These are phyloP conservation scores for Cystofilobasidium ferigula DNA, from an alignment of 768 basidiomycete species.

Conservation along the genomic window DNA sequence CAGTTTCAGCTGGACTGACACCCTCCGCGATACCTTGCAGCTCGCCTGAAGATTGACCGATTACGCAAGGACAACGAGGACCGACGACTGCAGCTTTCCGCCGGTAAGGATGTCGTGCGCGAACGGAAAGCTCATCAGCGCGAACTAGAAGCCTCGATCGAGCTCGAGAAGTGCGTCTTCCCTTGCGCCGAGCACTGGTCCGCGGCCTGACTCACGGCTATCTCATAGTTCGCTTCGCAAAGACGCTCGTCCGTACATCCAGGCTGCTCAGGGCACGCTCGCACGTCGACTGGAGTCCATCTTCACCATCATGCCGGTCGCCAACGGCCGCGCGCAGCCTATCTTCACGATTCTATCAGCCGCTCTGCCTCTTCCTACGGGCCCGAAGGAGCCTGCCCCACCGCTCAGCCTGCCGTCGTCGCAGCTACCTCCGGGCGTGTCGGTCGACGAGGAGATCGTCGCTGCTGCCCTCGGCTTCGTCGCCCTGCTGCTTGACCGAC, in stretches of 20 bases:
- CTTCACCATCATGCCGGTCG: slow-evolving; percentile 75
- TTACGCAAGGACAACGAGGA: background rate
- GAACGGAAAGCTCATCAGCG: background rate
- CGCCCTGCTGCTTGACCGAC: slow-evolving; percentile 70
- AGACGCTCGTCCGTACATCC: slow-evolving; percentile 7
- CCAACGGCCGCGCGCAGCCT: slow-evolving; percentile 53
- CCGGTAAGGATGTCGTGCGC: background rate
- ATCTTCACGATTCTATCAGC: slow-evolving; percentile 76
- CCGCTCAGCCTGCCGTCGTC: slow-evolving; percentile 57
- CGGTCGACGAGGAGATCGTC: slow-evolving; percentile 70
- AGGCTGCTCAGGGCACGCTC: background rate
- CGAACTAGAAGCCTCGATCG: background rate
- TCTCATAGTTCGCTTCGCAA: background rate
- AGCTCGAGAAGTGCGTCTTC: background rate
- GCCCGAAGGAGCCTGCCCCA: slow-evolving; percentile 67
- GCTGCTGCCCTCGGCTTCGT: slow-evolving; percentile 85
- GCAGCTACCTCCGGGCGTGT: slow-evolving; percentile 39
- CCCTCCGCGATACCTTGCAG: background rate
- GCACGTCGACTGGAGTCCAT: slow-evolving; percentile 49
- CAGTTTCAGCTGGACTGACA: background rate
- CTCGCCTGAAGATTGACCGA: background rate
- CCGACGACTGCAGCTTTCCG: background rate
- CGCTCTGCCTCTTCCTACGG: slow-evolving; percentile 78
- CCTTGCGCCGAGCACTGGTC: too few relatives aligned
- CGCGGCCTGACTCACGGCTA: background rate